These are phyloP conservation scores for Labyrinthula sp. DNA, from an alignment of 352 stramenopile species.

Conservation along the genomic window DNA sequence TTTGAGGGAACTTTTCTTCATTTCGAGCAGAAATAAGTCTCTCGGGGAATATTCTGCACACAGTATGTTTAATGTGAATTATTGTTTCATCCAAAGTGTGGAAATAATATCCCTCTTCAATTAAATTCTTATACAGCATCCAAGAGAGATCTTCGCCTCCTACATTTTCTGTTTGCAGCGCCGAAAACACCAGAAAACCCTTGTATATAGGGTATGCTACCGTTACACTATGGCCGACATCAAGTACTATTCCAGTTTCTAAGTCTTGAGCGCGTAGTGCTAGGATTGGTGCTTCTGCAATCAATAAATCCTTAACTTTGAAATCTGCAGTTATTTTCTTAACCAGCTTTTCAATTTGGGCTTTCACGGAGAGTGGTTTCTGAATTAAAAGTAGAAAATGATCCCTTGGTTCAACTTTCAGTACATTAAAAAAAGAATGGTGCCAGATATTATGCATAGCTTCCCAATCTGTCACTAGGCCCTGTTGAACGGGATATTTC, in stretches of 20 bases:
- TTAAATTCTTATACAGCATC: constrained; percentile 47
- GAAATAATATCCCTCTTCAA: constrained; percentile 46
- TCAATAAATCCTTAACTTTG: constrained; percentile 74
- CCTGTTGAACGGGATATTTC: constrained; percentile 66
- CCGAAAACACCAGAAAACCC: constrained; percentile 72
- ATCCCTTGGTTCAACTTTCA: constrained; percentile 49
- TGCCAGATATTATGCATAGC: constrained; percentile 59
- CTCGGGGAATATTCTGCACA: constrained; percentile 54
- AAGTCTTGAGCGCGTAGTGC: constrained; percentile 76
- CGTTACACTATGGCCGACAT: constrained; percentile 71
- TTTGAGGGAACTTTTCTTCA: constrained; percentile 41
- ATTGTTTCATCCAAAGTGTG: constrained; percentile 53
- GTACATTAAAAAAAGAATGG: constrained; percentile 36
- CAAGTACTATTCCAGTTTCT: constrained; percentile 77
- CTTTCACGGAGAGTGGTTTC: constrained; percentile 70
- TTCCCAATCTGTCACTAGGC: constrained; percentile 68
- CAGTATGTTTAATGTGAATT: constrained; percentile 90
- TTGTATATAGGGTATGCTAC: constrained; percentile 93
- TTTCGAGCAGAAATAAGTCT: constrained; percentile 44
- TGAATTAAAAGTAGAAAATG: constrained; percentile 72
- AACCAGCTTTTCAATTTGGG: constrained; percentile 65
- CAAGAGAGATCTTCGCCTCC: constrained; percentile 68
- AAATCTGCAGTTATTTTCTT: constrained; percentile 98
- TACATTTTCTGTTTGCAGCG: constrained; percentile 72
- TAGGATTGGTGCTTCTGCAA: constrained; percentile 57